Percentiles rank a stretch among this genome's conserved stretches.
These are phyloP conservation scores for Phytopythium litorale DNA, from an alignment of 352 stramenopile species.

Conservation along the genomic window DNA sequence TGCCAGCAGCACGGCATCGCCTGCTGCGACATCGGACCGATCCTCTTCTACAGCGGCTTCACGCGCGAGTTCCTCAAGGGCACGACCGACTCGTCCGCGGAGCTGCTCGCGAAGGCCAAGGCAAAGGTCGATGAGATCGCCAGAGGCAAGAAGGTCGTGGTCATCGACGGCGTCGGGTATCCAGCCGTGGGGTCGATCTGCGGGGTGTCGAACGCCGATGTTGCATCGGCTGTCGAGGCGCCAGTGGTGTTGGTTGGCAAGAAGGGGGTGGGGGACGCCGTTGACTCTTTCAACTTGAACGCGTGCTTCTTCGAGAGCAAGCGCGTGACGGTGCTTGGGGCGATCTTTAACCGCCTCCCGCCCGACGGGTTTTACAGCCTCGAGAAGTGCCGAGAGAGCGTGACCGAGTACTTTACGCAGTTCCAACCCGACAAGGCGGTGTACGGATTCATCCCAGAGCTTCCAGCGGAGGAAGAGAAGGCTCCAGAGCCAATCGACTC, in stretches of 20 bases:
- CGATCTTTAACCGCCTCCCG: constrained; percentile 95
- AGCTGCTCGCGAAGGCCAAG: constrained; percentile 84
- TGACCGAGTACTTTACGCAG: constrained; percentile 92
- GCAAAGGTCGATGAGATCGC: constrained; percentile 88
- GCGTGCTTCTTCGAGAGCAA: constrained; percentile 92
- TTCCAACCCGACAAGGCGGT: constrained; percentile 58
- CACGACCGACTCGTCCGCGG: constrained; percentile 76
- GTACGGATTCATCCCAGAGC: constrained; percentile 85
- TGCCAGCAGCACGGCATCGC: constrained; percentile 88
- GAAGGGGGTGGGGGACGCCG: constrained; percentile 94
- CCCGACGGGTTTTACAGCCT: constrained; percentile 94
- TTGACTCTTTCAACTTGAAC: constrained; percentile 98
- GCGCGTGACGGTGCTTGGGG: constrained; percentile 92
- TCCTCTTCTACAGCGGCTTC: constrained; percentile 97
- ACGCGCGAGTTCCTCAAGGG: constrained; percentile 94
- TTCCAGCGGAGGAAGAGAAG: constrained; percentile 26
- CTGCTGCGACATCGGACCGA: constrained; percentile 89
- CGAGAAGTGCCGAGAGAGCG: constrained; percentile 84
- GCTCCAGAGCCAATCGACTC: constrained; percentile 11
- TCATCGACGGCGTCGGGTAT: constrained; percentile 98
- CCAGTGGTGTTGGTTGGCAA: constrained; percentile 95
- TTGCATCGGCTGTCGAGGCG: constrained; percentile 56
- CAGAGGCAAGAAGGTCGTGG: constrained; percentile 86
- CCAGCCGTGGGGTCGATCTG: constrained; percentile 86
- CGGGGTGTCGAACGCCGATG: constrained; percentile 67